Percentiles rank a stretch among this genome's conserved stretches.
These are phyloP conservation scores for Psilocybe cyanescens DNA, from an alignment of 768 basidiomycete genomes.

Conservation along the genomic window DNA sequence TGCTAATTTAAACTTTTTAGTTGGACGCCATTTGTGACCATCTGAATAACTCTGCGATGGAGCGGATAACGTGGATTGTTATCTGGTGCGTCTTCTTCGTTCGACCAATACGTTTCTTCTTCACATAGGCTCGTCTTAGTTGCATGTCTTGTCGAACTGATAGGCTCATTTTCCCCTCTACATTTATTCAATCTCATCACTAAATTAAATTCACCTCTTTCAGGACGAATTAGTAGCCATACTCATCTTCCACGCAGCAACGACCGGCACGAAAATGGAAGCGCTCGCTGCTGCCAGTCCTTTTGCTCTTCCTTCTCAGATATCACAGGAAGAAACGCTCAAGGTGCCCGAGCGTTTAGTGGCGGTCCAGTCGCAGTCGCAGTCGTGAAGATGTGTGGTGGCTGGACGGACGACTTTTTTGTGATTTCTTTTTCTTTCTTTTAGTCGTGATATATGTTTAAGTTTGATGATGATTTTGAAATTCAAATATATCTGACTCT, in stretches of 20 bases:
- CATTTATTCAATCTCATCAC: background rate
- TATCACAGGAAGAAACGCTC: slow-evolving; percentile 43
- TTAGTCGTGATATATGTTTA: too few relatives aligned
- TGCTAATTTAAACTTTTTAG: slow-evolving; percentile 38
- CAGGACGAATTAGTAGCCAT: slow-evolving; percentile 87
- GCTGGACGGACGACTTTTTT: too few relatives aligned
- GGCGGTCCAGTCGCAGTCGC: slow-evolving; percentile 8
- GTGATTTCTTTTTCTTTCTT: too few relatives aligned
- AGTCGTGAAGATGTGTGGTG: too few relatives aligned
- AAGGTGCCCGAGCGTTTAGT: slow-evolving; percentile 47
- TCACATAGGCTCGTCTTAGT: slow-evolving; percentile 79
- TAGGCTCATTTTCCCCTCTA: slow-evolving; percentile 25
- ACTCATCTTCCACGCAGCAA: slow-evolving; percentile 46
- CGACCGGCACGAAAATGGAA: too few relatives aligned
- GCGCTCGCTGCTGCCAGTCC: background rate
- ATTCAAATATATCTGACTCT: too few relatives aligned
- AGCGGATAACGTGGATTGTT: slow-evolving; percentile 74
- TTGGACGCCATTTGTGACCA: slow-evolving; percentile 93
- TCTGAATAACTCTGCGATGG: slow-evolving; percentile 87
- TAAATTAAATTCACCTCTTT: background rate
- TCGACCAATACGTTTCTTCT: slow-evolving; percentile 23
- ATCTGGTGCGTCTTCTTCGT: slow-evolving; percentile 44
- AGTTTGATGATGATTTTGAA: too few relatives aligned
- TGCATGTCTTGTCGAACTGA: slow-evolving; percentile 87
- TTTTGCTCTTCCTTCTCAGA: slow-evolving; percentile 7